Evolutionary conservation across 768 basidiomycete genomes (phyloP), one percentile per base, ranked within the genome.

Genomic region (Rhizopogon vulgaris): DNA sequence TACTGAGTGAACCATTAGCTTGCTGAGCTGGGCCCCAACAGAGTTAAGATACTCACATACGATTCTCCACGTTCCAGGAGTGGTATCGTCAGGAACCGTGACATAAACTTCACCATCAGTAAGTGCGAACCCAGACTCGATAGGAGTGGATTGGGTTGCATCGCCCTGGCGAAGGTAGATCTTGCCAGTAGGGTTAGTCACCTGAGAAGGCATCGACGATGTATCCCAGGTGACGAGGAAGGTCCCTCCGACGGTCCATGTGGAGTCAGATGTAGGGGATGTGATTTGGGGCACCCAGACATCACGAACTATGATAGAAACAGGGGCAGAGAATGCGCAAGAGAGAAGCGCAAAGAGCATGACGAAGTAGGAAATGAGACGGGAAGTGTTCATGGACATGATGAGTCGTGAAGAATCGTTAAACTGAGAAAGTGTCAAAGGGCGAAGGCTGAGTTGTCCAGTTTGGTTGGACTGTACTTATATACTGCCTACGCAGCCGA

Each of bases 191-290:
- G 61, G 59, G 59, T 80, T 81, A 18, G 79, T 80, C 56, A 82
- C 76, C 51, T 79, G 61, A 4, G 53, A 51, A 0, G 79, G 80
- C 27, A 69, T 51, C 49, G 62, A 56, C 17, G 74, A 69, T 6
- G 62, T 68, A 53, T 79, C 64, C 79, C 79, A 82, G 38, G 69
- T 71, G 52, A 82, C 77, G 46, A 61, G 68, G 52, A 71, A 71
- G 4, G 52, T 62, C 15, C 60, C 25, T 4, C 78, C 77, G 12
- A 67, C 68, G 24, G 54, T 56, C 79, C 79, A 82, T 36, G 71
- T 60, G 15, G 69, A 65, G 17, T 56, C 62, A 2, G 59, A 58
- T 15, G 52, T 24, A 1, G 79, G 79, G 37, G 59, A 69, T 18
- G 58, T 58, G 51, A 82, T 66, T 15, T 61, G 64, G 1, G 80